These are phyloP conservation scores for Fusarium sp. DNA, from an alignment of 2,329 filamentous ascomycete genomes.

Conservation along the genomic window DNA sequence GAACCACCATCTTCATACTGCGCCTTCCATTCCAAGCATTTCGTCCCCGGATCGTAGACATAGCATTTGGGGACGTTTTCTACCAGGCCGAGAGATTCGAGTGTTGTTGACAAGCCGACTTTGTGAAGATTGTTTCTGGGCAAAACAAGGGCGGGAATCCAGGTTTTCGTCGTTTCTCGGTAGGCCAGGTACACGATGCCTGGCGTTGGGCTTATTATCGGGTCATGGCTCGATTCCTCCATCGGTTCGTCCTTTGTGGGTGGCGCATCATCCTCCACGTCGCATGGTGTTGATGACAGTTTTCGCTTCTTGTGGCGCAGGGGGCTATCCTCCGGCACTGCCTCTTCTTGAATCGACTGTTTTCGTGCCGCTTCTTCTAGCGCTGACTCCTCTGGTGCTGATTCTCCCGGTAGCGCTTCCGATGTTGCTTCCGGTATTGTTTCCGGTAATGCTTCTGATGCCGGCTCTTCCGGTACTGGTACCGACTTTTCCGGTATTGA, in stretches of 20 bases:
- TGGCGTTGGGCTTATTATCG: background rate
- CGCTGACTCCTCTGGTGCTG: background rate
- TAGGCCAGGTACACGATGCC: slow-evolving; percentile 14
- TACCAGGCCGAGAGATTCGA: slow-evolving; percentile 9
- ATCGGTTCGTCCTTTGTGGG: background rate
- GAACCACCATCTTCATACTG: background rate
- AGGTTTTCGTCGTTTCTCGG: slow-evolving; percentile 4
- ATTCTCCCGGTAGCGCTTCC: background rate
- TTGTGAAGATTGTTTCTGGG: background rate
- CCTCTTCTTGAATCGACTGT: background rate
- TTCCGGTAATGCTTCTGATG: background rate
- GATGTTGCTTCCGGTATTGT: background rate
- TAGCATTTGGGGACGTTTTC: slow-evolving; percentile 15
- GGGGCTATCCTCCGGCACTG: background rate
- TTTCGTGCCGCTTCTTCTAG: background rate
- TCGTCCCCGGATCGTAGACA: background rate
- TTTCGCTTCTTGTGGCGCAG: background rate
- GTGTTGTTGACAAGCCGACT: background rate
- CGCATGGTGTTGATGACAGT: background rate
- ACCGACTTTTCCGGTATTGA: background rate
- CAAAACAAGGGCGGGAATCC: slow-evolving; percentile 13
- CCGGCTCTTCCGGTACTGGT: background rate
- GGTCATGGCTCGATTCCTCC: background rate
- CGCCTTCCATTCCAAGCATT: background rate
- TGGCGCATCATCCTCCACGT: background rate